Evolutionary conservation across 2,329 filamentous ascomycete species (phyloP), one percentile per base, ranked within the genome.

Genomic region (Didymella exigua): DNA sequence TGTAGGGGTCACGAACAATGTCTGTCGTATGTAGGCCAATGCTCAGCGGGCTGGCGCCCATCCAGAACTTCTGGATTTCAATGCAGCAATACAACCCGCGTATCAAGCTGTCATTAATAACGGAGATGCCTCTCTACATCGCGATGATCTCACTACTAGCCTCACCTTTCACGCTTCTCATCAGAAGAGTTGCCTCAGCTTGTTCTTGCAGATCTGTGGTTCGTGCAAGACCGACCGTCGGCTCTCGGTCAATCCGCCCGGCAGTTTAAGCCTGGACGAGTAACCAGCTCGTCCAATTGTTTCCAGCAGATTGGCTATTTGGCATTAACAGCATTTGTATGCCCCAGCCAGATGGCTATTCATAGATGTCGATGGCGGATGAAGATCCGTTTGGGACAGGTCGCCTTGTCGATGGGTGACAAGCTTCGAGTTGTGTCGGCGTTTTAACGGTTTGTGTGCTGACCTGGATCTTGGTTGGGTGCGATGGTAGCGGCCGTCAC

Each of bases 391-490:
- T 51, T 56, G 33, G 47, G 47, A 48, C 30, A 48, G 24, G 40
- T 26, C 14, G 8, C 4, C 16, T 14, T 42, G 26, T 48, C 41
- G 42, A 56, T 50, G 37, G 19, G 31, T 14, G 19, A 29, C 41
- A 51, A 44, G 47, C 26, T n/a, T 40, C 40, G 36, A 59, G 56
- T 14, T 49, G 23, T 56, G 53, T 56, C 56, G 56, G 56, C n/a
- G 31, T 40, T 59, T 56, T 52, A 50, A 52, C 51, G 51, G 54
- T 48, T 51, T 56, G 16, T 16, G 42, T 51, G 24, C 30, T 34
- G 43, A 45, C 13, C 30, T 38, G 43, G 10, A 46, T 49, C 40
- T 42, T 52, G 48, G 52, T 47, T 49, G 48, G 21, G 44, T 24
- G 40, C 38, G 40, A 38, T 38, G 16, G 44, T 52, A 52, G 54